Conservation (phyloP, 2,329 filamentous ascomycete genomes). For the Ciborinia camelliae region DNA sequence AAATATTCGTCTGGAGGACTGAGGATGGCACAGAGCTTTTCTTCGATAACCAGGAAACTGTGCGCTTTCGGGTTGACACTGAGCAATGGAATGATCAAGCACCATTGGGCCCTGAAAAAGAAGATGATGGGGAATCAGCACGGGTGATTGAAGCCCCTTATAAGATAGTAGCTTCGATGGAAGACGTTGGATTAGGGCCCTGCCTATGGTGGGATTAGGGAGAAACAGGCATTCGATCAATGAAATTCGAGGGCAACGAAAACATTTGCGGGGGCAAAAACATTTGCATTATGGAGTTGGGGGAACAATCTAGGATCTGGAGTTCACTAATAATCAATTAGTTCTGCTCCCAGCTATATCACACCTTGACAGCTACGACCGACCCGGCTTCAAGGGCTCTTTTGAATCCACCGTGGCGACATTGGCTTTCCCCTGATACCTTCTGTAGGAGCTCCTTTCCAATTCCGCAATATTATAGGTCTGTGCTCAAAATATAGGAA, state of each 20-base stretch:
- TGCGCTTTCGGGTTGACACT: constrained; percentile 78
- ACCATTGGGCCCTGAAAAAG: constrained; percentile 64
- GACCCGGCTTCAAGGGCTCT: neutral
- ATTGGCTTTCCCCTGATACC: neutral
- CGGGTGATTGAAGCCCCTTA: constrained; percentile 61
- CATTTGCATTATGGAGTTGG: constrained; percentile 4
- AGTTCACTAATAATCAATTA: constrained; percentile 1
- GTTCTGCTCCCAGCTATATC: constrained; percentile 5
- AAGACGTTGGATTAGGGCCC: constrained; percentile 57
- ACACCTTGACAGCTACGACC: neutral
- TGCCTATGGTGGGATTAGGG: constrained; percentile 60
- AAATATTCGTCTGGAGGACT: constrained; percentile 76
- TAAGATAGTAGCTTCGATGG: constrained; percentile 63
- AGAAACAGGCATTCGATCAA: constrained; percentile 25
- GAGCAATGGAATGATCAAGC: constrained; percentile 92
- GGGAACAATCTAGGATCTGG: constrained; percentile 7
- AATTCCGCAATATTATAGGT: neutral
- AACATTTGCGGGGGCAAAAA: neutral
- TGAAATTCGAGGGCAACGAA: neutral
- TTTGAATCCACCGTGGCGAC: neutral
- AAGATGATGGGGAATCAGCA: constrained; percentile 49
- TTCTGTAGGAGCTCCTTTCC: neutral
- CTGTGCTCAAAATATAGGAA: neutral
- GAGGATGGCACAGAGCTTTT: constrained; percentile 70
- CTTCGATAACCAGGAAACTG: constrained; percentile 86